Percentiles rank a stretch among this genome's conserved stretches.
Conservation (phyloP, 257 asterid species). For the Solanum bukasovii region DNA sequence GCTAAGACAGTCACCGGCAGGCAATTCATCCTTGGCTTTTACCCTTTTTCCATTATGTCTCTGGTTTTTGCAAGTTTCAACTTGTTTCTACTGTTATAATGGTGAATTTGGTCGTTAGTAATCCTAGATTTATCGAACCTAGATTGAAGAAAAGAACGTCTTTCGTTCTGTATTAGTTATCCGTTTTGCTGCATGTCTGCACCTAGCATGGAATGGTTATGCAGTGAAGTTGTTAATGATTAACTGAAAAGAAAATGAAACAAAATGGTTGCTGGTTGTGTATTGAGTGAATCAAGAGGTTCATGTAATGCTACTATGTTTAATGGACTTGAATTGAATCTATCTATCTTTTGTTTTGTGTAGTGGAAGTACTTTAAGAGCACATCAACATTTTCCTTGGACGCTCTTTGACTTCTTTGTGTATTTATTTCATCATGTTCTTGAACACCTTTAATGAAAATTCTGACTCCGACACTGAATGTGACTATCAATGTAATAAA, state of each 20-base stretch:
- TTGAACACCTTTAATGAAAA: background rate
- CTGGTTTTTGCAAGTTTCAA: background rate
- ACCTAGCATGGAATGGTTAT: background rate
- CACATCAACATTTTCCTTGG: background rate
- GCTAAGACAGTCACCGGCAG: constrained; percentile 18
- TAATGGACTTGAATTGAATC: background rate
- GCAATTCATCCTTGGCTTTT: constrained; percentile 99
- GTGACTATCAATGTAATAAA: background rate
- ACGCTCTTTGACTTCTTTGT: background rate
- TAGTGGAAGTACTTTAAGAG: background rate
- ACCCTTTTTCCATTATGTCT: constrained; percentile 14
- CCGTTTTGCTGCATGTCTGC: background rate
- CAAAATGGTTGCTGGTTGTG: background rate
- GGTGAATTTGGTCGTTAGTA: background rate
- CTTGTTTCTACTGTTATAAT: background rate
- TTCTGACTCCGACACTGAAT: background rate
- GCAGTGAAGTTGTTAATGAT: background rate
- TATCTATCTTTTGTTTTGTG: background rate
- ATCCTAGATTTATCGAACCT: background rate
- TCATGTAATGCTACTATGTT: background rate
- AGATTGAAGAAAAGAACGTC: background rate
- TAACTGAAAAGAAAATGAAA: background rate
- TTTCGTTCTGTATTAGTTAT: background rate
- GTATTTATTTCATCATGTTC: background rate
- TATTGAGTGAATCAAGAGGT: background rate